A percentile compares a stretch with the other conserved stretches of the same genome.
Conservation (phyloP, 2,329 filamentous ascomycete genomes). For the Huntiella bhutanensis region DNA sequence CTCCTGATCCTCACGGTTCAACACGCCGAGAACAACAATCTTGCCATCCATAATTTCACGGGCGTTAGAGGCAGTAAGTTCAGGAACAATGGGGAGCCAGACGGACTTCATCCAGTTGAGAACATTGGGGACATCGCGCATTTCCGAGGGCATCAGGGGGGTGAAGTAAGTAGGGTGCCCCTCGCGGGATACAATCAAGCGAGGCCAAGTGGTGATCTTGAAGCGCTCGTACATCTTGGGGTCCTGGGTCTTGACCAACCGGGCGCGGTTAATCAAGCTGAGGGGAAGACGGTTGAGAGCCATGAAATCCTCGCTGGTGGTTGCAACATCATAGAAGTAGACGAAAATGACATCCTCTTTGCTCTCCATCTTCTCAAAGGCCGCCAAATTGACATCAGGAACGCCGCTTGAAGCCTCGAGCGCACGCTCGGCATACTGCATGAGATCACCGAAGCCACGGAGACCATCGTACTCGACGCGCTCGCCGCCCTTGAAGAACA, state of each 20-base stretch:
- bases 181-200: constrained; percentile 73
- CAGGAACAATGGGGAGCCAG: constrained; percentile 89
- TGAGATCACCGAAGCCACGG: constrained; percentile 75
- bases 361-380: constrained; percentile 69
- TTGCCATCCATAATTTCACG: constrained; percentile 89
- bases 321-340: constrained; percentile 95
- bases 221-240: constrained; percentile 57
- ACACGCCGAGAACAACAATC: constrained; percentile 79
- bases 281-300: constrained; percentile 75
- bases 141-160: constrained; percentile 70
- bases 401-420: constrained; percentile 60
- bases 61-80: constrained; percentile 79
- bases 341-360: constrained; percentile 91
- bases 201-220: constrained; percentile 95
- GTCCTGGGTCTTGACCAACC: constrained; percentile 80
- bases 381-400: constrained; percentile 56
- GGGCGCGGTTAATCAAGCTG: constrained; percentile 76
- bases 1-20: constrained; percentile 62
- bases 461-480: constrained; percentile 85
- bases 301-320: constrained; percentile 76
- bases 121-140: constrained; percentile 66
- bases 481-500: constrained; percentile 85
- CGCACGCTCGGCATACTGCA: constrained; percentile 73
- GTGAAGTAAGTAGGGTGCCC: constrained; percentile 81
- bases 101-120: constrained; percentile 88